A percentile compares a stretch with the other conserved stretches of the same genome.
Evolutionary conservation across 2,329 filamentous ascomycete species (phyloP).

Genomic region (Ophiobolus disseminans): DNA sequence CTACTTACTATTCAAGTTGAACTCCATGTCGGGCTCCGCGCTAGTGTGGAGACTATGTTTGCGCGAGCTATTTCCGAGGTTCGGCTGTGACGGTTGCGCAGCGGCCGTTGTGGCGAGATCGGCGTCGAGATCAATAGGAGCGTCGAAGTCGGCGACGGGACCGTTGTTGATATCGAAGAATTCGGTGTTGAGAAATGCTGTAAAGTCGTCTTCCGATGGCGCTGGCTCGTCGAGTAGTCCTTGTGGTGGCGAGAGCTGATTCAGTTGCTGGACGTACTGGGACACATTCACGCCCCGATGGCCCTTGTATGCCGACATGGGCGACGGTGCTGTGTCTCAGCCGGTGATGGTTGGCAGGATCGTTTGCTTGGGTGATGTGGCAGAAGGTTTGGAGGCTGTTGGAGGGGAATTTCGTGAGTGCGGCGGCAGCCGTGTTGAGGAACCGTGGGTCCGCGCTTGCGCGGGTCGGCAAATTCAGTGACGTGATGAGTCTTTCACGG

Average conservation of each 20-base stretch:
- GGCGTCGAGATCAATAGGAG: constrained; percentile 38
- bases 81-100: constrained; percentile 24
- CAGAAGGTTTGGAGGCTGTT: constrained; percentile 15
- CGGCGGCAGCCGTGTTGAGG: constrained; percentile 19
- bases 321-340: constrained; percentile 16
- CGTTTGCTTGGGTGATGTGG: constrained; percentile 11
- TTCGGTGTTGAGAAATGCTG: constrained; percentile 64
- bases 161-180: constrained; percentile 71
- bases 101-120: constrained; percentile 35
- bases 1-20: constrained; percentile 45
- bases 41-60: constrained; percentile 20
- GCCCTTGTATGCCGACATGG: constrained; percentile 77
- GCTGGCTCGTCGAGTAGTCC: constrained; percentile 48
- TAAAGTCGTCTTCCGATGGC: constrained; percentile 54
- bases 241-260: constrained; percentile 64
- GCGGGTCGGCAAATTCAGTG: constrained; percentile 9
- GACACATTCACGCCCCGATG: constrained; percentile 86
- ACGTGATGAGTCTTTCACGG: background rate
- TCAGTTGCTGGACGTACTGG: constrained; percentile 86
- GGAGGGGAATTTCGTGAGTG: constrained; percentile 18
- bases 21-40: constrained; percentile 42
- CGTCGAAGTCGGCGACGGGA: constrained; percentile 32
- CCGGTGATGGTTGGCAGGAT: constrained; percentile 15
- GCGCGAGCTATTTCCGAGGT: constrained; percentile 21
- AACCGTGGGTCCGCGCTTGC: constrained; percentile 16